phyloP scores from a whole-genome alignment of 2,329 filamentous ascomycete genomes.

The Calonectria hawksworthii region DNA sequence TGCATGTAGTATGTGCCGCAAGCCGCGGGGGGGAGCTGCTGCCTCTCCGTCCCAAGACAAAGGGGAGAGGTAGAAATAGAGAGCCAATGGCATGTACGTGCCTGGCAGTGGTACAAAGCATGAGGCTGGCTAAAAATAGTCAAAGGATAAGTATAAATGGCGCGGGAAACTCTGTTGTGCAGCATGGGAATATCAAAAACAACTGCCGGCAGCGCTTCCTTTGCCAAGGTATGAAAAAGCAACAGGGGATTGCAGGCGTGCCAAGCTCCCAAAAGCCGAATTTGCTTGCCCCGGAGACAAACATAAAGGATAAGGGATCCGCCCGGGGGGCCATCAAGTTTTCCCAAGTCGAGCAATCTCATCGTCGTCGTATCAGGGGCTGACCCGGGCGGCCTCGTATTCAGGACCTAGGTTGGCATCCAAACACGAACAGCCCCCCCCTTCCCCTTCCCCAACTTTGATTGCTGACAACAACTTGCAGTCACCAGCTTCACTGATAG shows the following conservation, averaged over 20 bases:
- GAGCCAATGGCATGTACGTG: neutral
- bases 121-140: neutral
- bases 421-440: neutral
- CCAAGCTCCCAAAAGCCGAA: neutral
- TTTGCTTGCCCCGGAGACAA: neutral
- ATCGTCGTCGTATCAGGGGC: neutral
- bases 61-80: neutral
- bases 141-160: slow-evolving; percentile 1
- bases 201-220: neutral
- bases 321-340: neutral
- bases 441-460: neutral
- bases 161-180: neutral
- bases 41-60: neutral
- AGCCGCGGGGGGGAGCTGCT: neutral
- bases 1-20: neutral
- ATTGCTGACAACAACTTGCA: neutral
- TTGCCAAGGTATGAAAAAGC: neutral
- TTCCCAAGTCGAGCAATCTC: neutral
- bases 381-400: neutral
- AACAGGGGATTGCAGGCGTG: neutral
- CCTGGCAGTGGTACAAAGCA: neutral
- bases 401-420: neutral
- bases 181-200: slow-evolving; percentile 2
- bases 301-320: neutral
- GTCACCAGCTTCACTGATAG: neutral